phyloP scores from a whole-genome alignment of 2,329 filamentous ascomycete species.

The Phaeosphaeriaceae sp. region DNA sequence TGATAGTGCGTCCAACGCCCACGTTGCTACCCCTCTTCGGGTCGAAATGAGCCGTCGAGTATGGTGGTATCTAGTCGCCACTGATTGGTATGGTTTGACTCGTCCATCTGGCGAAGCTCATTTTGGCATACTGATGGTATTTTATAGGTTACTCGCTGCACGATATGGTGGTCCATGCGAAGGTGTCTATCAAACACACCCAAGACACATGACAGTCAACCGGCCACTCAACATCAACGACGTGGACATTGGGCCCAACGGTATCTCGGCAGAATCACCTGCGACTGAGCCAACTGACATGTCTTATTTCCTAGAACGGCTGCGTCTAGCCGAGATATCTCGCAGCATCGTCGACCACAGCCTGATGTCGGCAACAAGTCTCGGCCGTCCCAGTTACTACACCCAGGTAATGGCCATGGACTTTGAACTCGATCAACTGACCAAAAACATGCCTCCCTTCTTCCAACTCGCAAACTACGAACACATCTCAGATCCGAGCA shows the following conservation, averaged over 20 bases:
- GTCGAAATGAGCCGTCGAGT: no score
- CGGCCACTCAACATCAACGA: slow-evolving; percentile 49
- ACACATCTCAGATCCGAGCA: slow-evolving; percentile 2
- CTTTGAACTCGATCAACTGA: slow-evolving; percentile 39
- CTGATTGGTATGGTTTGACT: no score
- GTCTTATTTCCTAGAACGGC: slow-evolving; percentile 48
- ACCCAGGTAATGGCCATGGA: no score
- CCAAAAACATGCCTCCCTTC: slow-evolving; percentile 41
- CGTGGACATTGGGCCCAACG: slow-evolving; percentile 35
- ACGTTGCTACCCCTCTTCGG: background rate
- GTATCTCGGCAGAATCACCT: slow-evolving; percentile 5
- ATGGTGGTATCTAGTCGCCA: no score
- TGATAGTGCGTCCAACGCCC: slow-evolving; percentile 11
- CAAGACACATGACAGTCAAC: slow-evolving; percentile 47
- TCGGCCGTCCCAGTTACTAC: no score
- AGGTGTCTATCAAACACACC: slow-evolving; percentile 47
- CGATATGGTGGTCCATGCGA: slow-evolving; percentile 43
- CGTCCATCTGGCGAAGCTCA: no score
- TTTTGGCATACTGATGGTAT: no score
- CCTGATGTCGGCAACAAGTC: no score
- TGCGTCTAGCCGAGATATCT: slow-evolving; percentile 45
- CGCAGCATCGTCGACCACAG: slow-evolving; percentile 46
- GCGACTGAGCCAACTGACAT: slow-evolving; percentile 44
- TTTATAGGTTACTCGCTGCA: slow-evolving; percentile 33
- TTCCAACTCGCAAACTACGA: slow-evolving; percentile 31